A percentile compares a stretch with the other conserved stretches of the same genome.
These are phyloP conservation scores for Penicillium sp. DNA, from an alignment of 2,329 filamentous ascomycete genomes.

Conservation along the genomic window DNA sequence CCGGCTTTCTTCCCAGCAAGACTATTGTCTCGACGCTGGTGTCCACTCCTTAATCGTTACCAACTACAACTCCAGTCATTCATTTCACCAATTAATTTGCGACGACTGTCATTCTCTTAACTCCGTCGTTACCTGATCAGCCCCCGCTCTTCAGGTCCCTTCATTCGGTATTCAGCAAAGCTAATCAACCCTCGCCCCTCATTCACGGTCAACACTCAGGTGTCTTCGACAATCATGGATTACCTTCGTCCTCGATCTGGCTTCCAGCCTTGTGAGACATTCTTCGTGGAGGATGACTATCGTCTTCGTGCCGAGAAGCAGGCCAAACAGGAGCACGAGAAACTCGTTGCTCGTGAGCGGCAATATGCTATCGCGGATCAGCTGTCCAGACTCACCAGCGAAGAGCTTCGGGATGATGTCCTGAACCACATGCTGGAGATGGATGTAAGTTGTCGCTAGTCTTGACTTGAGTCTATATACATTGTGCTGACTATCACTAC, in stretches of 20 bases:
- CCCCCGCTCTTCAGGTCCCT: conserved; percentile 43
- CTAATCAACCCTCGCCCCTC: conserved; percentile 12
- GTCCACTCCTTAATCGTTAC: conserved; percentile 48
- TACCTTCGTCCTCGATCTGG: conserved; percentile 52
- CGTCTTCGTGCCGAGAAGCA: conserved; percentile 48
- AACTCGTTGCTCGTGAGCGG: conserved; percentile 73
- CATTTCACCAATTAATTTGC: conserved; percentile 39
- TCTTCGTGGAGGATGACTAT: conserved; percentile 63
- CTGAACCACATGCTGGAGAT: conserved; percentile 92
- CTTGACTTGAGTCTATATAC: not conserved
- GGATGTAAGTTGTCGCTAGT: conserved; percentile 59
- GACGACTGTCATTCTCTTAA: conserved; percentile 53
- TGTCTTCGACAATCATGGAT: conserved; percentile 50
- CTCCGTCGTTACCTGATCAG: conserved; percentile 42
- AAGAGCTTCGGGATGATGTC: conserved; percentile 93
- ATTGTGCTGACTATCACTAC: conserved; percentile 20
- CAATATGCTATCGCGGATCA: conserved; percentile 88
- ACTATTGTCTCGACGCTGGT: conserved; percentile 42
- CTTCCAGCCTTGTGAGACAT: conserved; percentile 66
- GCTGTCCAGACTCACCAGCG: conserved; percentile 76
- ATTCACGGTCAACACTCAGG: conserved; percentile 3
- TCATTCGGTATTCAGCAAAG: conserved; percentile 33
- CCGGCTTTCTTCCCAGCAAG: conserved; percentile 33
- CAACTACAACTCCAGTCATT: conserved; percentile 60
- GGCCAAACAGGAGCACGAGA: conserved; percentile 71